Percentiles rank a stretch among this genome's conserved stretches.
Evolutionary conservation across 495 filamentous ascomycete genomes (phyloP).

Genomic region (Lophiotrema nucula): DNA sequence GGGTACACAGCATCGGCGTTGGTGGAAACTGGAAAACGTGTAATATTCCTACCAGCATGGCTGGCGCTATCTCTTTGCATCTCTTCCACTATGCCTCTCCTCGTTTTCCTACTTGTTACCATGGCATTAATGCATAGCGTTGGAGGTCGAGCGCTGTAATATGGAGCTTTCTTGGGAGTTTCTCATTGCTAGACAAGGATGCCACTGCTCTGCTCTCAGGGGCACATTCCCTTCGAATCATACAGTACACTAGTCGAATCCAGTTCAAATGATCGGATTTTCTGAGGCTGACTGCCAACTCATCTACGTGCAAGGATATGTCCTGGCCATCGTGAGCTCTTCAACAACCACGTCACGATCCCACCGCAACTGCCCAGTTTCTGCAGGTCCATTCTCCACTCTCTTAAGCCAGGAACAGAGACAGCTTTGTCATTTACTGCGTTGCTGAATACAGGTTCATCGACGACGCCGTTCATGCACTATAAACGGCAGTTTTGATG

Average conservation of each 20-base stretch:
- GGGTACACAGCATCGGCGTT: conserved; percentile 8
- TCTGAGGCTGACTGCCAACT: not conserved
- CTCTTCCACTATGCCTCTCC: not conserved
- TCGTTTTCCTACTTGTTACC: not conserved
- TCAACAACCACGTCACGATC: too few species aligned
- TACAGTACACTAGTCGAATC: too few species aligned
- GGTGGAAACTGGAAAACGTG: conserved; percentile 11
- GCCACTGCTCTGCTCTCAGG: conserved; percentile 2
- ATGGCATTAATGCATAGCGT: conserved; percentile 23
- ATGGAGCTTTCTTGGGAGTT: conserved; percentile 2
- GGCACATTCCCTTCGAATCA: conserved; percentile 2
- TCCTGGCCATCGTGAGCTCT: too few species aligned
- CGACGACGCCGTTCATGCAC: too few species aligned
- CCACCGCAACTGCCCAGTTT: too few species aligned
- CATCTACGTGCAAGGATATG: too few species aligned
- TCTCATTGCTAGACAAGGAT: conserved; percentile 4
- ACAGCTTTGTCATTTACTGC: too few species aligned
- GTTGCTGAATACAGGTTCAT: too few species aligned
- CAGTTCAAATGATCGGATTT: too few species aligned
- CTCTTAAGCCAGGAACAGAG: too few species aligned
- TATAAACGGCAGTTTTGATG: too few species aligned
- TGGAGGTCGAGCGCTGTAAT: conserved; percentile 16
- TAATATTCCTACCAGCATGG: conserved; percentile 15
- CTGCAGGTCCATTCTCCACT: too few species aligned
- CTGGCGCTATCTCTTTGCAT: conserved; percentile 1